Evolutionary conservation across 202 grass and related monocot genomes (phyloP).

Genomic region (Digitaria exilis): DNA sequence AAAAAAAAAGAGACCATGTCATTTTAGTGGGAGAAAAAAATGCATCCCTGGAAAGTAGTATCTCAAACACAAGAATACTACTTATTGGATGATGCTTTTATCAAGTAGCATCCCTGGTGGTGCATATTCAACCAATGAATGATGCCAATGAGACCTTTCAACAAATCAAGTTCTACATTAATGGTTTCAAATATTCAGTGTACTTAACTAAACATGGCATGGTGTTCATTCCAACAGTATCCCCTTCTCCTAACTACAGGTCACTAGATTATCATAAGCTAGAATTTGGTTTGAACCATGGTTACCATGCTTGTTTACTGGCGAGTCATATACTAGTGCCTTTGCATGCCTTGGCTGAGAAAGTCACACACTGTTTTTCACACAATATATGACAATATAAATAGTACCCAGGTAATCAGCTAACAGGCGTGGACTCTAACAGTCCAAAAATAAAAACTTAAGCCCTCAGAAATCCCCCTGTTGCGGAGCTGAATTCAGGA

Average conservation of each 20-base stretch:
- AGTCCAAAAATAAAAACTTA: not conserved
- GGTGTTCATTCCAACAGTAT: not conserved
- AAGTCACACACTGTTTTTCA: not conserved
- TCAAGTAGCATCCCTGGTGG: not conserved
- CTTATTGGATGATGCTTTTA: not conserved
- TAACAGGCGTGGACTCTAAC: not conserved
- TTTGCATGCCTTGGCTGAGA: not conserved
- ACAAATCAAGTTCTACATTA: not conserved
- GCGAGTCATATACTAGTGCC: not conserved
- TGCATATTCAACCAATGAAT: not conserved
- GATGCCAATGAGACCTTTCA: not conserved
- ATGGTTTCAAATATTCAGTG: not conserved
- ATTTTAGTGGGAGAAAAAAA: not conserved
- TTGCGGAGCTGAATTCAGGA: not conserved
- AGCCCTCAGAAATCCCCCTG: not conserved
- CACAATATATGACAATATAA: not conserved
- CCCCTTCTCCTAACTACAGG: not conserved
- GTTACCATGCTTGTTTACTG: not conserved
- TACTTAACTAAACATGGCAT: not conserved
- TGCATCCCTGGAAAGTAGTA: not conserved
- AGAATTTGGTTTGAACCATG: not conserved
- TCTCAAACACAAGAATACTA: constrained; percentile 12
- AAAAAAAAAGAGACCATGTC: not conserved
- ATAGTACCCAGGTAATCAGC: not conserved
- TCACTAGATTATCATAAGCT: not conserved